Percentiles rank a stretch among this genome's conserved stretches.
Conservation (phyloP, 2,329 filamentous ascomycete genomes). For the Graphilbum ipis-grandicollis region DNA sequence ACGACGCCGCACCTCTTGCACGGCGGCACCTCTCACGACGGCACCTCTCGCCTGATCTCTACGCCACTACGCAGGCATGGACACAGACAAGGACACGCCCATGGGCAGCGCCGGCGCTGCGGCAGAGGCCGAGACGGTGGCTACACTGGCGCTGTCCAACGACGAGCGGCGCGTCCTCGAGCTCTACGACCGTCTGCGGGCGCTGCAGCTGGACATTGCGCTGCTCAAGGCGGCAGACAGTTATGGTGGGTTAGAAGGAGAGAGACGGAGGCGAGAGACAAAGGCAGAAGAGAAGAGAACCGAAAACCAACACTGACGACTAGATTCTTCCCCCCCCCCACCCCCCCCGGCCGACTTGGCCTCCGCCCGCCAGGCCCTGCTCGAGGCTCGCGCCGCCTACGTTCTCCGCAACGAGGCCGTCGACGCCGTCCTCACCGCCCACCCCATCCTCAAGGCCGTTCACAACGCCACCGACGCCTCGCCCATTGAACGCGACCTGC, state of each 20-base stretch:
- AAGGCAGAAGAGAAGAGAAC: no score
- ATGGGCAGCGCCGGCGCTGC: slow-evolving; percentile 3
- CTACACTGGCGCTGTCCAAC: slow-evolving; percentile 38
- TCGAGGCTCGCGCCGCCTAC: slow-evolving; percentile 55
- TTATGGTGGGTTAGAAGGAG: slow-evolving; percentile 9
- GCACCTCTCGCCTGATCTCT: no score
- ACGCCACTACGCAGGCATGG: no score
- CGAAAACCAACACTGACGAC: neutral
- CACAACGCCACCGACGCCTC: slow-evolving; percentile 48
- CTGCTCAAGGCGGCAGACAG: slow-evolving; percentile 37
- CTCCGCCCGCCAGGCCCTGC: slow-evolving; percentile 46
- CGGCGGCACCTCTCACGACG: no score
- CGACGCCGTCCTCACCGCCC: slow-evolving; percentile 50
- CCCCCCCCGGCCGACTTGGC: slow-evolving; percentile 20
- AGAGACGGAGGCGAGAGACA: neutral
- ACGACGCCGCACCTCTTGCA: no score
- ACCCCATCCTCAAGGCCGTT: slow-evolving; percentile 62
- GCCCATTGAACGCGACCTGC: slow-evolving; percentile 50
- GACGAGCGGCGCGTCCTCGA: slow-evolving; percentile 49
- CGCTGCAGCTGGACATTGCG: slow-evolving; percentile 55
- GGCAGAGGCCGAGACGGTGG: slow-evolving; percentile 3
- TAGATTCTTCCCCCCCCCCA: neutral
- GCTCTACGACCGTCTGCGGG: slow-evolving; percentile 54
- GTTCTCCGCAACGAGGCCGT: slow-evolving; percentile 51
- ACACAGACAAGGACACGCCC: slow-evolving; percentile 3